Percentiles rank a stretch among this genome's conserved stretches.
These are phyloP conservation scores for Dryas integrifolia DNA, from an alignment of 331 rosid species.

Conservation along the genomic window DNA sequence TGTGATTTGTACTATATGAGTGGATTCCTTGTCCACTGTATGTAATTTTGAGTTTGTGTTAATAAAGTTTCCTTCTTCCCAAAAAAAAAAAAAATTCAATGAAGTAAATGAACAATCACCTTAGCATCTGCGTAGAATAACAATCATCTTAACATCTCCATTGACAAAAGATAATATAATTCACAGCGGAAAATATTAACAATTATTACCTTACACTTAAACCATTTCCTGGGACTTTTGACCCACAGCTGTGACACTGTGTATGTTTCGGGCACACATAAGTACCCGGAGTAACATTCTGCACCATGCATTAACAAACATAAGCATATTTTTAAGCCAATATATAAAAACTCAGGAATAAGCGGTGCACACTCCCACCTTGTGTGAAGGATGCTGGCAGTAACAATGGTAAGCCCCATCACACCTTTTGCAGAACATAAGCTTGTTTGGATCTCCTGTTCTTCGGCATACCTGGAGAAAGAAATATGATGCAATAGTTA, in stretches of 20 bases:
- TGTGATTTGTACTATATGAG: too few species aligned
- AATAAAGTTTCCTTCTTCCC: too few species aligned
- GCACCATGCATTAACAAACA: constrained; percentile 38
- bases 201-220: constrained; percentile 79
- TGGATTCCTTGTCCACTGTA: too few species aligned
- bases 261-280: constrained; percentile 94
- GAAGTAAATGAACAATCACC: neutral
- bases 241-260: constrained; percentile 90
- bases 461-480: constrained; percentile 81
- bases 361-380: constrained; percentile 47
- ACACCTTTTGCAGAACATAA: constrained; percentile 97
- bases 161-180: neutral
- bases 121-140: neutral
- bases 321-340: constrained; percentile 23
- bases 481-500: neutral
- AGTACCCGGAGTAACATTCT: constrained; percentile 92
- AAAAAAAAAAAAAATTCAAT: neutral
- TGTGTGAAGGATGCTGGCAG: constrained; percentile 95
- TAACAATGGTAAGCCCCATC: constrained; percentile 99
- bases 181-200: neutral
- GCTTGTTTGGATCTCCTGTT: constrained; percentile 92
- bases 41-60: too few species aligned
- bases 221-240: constrained; percentile 98
- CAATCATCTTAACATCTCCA: neutral
- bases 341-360: constrained; percentile 18